These are phyloP conservation scores for Fusarium mangiferae DNA, from an alignment of 2,329 filamentous ascomycete species.

Conservation along the genomic window DNA sequence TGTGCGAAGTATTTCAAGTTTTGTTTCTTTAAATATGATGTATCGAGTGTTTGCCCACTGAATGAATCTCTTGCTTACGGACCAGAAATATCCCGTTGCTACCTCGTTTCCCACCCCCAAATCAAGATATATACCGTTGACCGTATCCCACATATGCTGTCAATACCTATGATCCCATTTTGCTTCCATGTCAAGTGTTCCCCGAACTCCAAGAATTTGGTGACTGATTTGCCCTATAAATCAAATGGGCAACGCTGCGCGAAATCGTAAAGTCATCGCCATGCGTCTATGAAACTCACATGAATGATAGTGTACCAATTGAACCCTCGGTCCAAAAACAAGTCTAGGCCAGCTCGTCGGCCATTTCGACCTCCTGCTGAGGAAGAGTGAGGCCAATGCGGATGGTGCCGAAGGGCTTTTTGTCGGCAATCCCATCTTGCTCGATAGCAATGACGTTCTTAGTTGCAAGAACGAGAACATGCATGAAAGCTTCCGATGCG, in stretches of 20 bases:
- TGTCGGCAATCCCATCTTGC: slow-evolving; percentile 61
- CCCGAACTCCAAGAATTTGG: slow-evolving; percentile 8
- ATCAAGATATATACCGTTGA: background rate
- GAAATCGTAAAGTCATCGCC: background rate
- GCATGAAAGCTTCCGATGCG: slow-evolving; percentile 80
- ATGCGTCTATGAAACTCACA: background rate
- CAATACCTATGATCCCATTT: slow-evolving; percentile 11
- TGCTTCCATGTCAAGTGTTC: background rate
- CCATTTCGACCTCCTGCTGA: slow-evolving; percentile 27
- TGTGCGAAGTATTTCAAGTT: background rate
- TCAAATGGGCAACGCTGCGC: slow-evolving; percentile 1
- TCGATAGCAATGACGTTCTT: slow-evolving; percentile 70
- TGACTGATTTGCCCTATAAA: background rate
- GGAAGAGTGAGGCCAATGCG: slow-evolving; percentile 53
- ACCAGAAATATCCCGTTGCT: background rate
- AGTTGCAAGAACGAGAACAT: slow-evolving; percentile 76
- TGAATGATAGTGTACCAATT: slow-evolving; percentile 1
- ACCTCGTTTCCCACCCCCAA: background rate
- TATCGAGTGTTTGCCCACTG: background rate
- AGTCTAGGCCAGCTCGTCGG: slow-evolving; percentile 33
- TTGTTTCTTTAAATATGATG: background rate
- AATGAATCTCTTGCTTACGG: background rate
- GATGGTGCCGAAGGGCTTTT: slow-evolving; percentile 59
- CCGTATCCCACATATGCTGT: background rate
- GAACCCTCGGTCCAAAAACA: background rate